Conservation (phyloP, 208 protist genomes). For the Trypanosoma vivax region DNA sequence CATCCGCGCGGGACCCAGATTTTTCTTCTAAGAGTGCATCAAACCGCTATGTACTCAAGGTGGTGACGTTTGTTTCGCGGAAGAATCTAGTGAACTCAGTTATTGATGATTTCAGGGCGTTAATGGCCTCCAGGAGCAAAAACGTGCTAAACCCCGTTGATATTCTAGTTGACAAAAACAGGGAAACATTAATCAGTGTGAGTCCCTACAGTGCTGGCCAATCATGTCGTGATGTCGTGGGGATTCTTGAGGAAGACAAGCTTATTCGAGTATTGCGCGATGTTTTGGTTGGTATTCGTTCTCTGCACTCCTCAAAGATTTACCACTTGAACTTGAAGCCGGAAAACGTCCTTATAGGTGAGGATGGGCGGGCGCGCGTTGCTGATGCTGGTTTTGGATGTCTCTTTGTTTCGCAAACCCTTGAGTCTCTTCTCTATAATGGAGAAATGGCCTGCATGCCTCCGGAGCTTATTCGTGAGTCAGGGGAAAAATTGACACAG, state of each 20-base stretch:
- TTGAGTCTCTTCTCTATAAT: constrained; percentile 78
- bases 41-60: constrained; percentile 62
- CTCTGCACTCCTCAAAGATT: constrained; percentile 67
- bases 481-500: neutral
- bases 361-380: constrained; percentile 47
- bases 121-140: constrained; percentile 46
- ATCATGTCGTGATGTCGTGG: constrained; percentile 35
- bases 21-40: neutral
- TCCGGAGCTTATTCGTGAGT: constrained; percentile 65
- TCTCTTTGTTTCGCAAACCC: constrained; percentile 67
- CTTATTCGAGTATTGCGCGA: constrained; percentile 47
- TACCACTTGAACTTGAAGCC: constrained; percentile 82
- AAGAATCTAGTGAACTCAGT: constrained; percentile 34
- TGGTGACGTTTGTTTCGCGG: constrained; percentile 66
- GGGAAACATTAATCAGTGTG: constrained; percentile 74
- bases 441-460: constrained; percentile 73
- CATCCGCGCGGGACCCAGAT: neutral
- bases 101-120: constrained; percentile 42
- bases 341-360: constrained; percentile 65
- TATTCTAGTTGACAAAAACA: constrained; percentile 64
- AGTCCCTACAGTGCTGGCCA: constrained; percentile 33
- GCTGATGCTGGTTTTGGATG: constrained; percentile 64
- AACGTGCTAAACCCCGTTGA: constrained; percentile 53
- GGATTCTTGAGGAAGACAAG: constrained; percentile 47
- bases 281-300: constrained; percentile 50